Evolutionary conservation across 305 asterid species (phyloP), one percentile per base, ranked within the genome.

Genomic region (Plantago coronopus): DNA sequence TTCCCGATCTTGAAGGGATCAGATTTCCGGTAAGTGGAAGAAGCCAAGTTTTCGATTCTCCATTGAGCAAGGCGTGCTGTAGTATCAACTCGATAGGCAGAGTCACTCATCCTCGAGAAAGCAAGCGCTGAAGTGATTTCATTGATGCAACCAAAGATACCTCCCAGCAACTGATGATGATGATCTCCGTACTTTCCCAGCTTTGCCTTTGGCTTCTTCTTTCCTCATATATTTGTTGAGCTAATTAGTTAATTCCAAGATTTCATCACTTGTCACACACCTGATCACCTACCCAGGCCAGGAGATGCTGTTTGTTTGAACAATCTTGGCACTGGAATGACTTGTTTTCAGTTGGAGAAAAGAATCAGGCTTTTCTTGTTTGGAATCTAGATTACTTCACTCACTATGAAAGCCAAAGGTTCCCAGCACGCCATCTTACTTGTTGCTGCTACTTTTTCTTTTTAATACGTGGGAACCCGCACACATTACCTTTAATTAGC

Each of bases 181-280:
- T 54, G 43, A 2, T 88, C 95, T 70, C 95, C 89, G 82, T 77
- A 79, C 80, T 93, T 93, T 82, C 97, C 98, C 98, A 89, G 97
- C 68, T 83, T 89, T 74, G 71, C 89, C 72, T 47, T 21, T 64
- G 76, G 43, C 80, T 51, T 23, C n/a, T 25, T 23, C 20, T 54
- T 62, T 69, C 89, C 54, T 76, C 89, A 72, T 85, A 76, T 74
- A 80, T 13, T 1, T 7, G 8, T 2, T 2, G 9, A 7, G 2
- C 9, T 27, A 2, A 5, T 34, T 8, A 34, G 13, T 34, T 34
- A 2, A 11, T 10, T 34, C 13, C 43, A 38, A 38, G 43, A 38
- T 38, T 38, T 38, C 43, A 38, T 38, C 43, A 38, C 43, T 38
- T 14, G 3, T 11, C 43, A 8, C 43, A 0, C 43, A 34, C 12